These are phyloP conservation scores for Cadophora sp. DNA, from an alignment of 2,329 filamentous ascomycete genomes.

Conservation along the genomic window DNA sequence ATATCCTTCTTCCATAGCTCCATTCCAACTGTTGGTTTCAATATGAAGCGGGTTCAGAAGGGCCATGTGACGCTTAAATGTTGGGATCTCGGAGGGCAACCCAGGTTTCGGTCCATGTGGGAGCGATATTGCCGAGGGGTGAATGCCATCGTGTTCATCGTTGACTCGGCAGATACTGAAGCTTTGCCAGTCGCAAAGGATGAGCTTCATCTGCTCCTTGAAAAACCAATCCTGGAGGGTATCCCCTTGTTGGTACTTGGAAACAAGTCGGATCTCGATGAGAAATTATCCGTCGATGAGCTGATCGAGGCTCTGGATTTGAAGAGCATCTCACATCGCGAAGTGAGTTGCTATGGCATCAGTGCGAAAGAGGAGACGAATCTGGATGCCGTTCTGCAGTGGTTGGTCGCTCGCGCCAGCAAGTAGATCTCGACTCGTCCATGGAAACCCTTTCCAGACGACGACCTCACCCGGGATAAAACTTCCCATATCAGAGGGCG, in stretches of 20 bases:
- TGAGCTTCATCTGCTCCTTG: conserved; percentile 88
- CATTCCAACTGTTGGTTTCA: conserved; percentile 98
- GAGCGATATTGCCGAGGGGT: conserved; percentile 97
- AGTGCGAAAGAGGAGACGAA: conserved; percentile 99
- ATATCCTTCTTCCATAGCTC: conserved; percentile 66
- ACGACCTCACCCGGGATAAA: neutral
- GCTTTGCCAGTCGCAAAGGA: conserved; percentile 86
- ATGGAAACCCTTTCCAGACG: neutral
- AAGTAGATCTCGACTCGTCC: conserved; percentile 25
- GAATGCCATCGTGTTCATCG: conserved; percentile 97
- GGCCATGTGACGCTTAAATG: conserved; percentile 98
- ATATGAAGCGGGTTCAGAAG: conserved; percentile 97
- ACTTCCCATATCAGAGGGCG: neutral
- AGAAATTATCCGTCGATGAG: conserved; percentile 91
- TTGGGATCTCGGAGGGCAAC: conserved; percentile 98
- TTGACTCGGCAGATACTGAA: conserved; percentile 88
- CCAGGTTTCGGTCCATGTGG: conserved; percentile 98
- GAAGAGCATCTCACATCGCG: conserved; percentile 86
- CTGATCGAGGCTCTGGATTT: conserved; percentile 92
- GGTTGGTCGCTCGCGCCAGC: conserved; percentile 89
- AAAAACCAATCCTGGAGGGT: conserved; percentile 81
- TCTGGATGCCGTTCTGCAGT: conserved; percentile 94
- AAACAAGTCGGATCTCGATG: conserved; percentile 95
- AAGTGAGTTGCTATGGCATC: conserved; percentile 98
- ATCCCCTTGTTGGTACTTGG: conserved; percentile 94